A percentile compares a stretch with the other conserved stretches of the same genome.
These are phyloP conservation scores for Penicillium canariense DNA, from an alignment of 495 filamentous ascomycete genomes.

Conservation along the genomic window DNA sequence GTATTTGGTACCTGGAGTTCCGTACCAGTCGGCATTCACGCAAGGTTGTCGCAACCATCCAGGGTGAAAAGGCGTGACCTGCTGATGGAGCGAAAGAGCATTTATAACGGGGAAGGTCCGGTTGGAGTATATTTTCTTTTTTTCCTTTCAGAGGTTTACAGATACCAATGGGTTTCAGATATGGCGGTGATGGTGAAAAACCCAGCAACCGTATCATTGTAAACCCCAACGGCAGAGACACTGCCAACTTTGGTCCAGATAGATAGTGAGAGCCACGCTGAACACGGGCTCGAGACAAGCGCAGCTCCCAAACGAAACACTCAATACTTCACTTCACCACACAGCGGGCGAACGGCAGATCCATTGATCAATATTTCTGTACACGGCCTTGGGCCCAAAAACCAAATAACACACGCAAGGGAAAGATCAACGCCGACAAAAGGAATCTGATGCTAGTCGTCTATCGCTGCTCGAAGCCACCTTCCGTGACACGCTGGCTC, in stretches of 20 bases:
- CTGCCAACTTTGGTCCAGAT: neutral
- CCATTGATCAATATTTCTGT: constrained; percentile 36
- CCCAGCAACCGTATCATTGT: neutral
- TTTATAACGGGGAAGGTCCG: constrained; percentile 15
- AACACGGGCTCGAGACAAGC: neutral
- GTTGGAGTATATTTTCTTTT: neutral
- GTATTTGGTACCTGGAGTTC: constrained; percentile 96
- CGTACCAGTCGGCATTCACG: constrained; percentile 69
- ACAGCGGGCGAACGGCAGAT: constrained; percentile 22
- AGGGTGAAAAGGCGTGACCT: constrained; percentile 75
- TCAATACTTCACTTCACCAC: neutral
- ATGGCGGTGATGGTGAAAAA: constrained; percentile 1
- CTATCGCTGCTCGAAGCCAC: constrained; percentile 53
- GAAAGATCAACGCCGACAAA: constrained; percentile 45
- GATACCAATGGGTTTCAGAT: neutral
- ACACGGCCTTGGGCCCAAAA: constrained; percentile 34
- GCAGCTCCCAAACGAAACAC: too few species aligned
- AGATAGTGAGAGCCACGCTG: constrained; percentile 2
- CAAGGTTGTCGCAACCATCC: constrained; percentile 87
- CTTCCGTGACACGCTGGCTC: constrained; percentile 52
- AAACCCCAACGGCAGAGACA: neutral
- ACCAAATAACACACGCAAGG: constrained; percentile 22
- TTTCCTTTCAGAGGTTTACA: neutral
- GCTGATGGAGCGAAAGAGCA: constrained; percentile 9
- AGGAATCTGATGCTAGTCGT: constrained; percentile 32